Evolutionary conservation across 225 moss, liverwort and hornwort species (phyloP).

Genomic region (Rhytidiadelphus loreus): DNA sequence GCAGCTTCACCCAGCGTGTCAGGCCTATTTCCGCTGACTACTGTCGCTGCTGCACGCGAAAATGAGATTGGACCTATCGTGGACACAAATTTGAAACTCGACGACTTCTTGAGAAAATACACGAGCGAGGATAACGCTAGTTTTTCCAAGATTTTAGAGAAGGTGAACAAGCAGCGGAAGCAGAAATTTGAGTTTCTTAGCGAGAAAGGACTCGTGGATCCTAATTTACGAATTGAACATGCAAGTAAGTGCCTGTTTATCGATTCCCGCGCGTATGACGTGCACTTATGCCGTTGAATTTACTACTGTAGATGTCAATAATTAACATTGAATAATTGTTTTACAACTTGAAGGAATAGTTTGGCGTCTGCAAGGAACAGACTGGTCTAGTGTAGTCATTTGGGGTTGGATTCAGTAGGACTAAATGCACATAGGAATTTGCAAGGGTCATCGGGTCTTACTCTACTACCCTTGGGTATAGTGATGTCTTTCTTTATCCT

Average conservation of each 20-base stretch:
- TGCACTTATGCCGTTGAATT: background rate
- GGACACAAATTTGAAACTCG: constrained; percentile 64
- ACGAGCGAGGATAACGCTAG: constrained; percentile 98
- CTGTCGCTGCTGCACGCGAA: background rate
- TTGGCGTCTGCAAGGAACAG: background rate
- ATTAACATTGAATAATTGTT: background rate
- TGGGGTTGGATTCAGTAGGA: background rate
- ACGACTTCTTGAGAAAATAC: constrained; percentile 73
- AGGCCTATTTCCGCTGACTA: constrained; percentile 11
- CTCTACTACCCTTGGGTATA: background rate
- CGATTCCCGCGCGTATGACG: background rate
- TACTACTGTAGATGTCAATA: background rate
- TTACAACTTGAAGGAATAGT: background rate
- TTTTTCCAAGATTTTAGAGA: constrained; percentile 81
- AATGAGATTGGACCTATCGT: constrained; percentile 29
- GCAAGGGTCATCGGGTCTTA: background rate
- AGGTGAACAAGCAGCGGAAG: constrained; percentile 81
- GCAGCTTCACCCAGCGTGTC: constrained; percentile 67
- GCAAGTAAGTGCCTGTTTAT: constrained; percentile 23
- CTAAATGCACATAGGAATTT: background rate
- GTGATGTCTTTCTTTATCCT: background rate
- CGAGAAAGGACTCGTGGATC: constrained; percentile 56
- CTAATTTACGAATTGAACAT: constrained; percentile 49
- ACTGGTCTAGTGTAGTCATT: background rate
- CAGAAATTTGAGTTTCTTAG: constrained; percentile 60